phyloP scores from a whole-genome alignment of 331 rosid genomes.

The Quercus phellos region DNA sequence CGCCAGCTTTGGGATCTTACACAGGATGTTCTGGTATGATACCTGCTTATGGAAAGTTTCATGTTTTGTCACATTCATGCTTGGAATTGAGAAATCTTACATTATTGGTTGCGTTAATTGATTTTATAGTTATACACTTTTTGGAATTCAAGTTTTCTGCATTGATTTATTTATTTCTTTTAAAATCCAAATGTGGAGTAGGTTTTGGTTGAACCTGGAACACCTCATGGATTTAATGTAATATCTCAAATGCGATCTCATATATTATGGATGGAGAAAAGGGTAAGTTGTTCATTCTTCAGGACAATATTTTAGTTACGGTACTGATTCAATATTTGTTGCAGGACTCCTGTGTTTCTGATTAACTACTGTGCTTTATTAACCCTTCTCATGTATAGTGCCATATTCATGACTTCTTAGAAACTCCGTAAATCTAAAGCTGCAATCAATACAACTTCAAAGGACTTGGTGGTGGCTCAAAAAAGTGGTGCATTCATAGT shows the following conservation, averaged over 20 bases:
- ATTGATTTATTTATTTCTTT: neutral
- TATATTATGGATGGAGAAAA: conserved; percentile 86
- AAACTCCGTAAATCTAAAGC: conserved; percentile 54
- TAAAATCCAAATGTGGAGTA: conserved; percentile 29
- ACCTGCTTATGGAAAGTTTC: conserved; percentile 14
- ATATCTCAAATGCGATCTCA: conserved; percentile 94
- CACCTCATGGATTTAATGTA: conserved; percentile 82
- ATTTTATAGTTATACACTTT: neutral
- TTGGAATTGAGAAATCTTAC: neutral
- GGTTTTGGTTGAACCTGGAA: conserved; percentile 96
- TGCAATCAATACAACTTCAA: conserved; percentile 38
- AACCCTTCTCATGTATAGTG: conserved; percentile 10
- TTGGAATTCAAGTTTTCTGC: conserved; percentile 13
- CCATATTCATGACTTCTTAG: conserved; percentile 30
- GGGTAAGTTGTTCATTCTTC: conserved; percentile 41
- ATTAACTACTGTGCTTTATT: neutral
- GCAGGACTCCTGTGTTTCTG: neutral
- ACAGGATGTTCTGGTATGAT: conserved; percentile 76
- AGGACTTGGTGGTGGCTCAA: conserved; percentile 53
- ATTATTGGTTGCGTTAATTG: neutral
- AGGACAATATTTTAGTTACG: neutral
- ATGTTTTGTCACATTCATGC: neutral
- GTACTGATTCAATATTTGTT: neutral
- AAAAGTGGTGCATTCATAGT: conserved; percentile 68
- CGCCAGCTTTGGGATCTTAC: conserved; percentile 98